Evolutionary conservation across 192 early-diverging fungal species (phyloP).

Genomic region (Phlyctochytrium planicorne): DNA sequence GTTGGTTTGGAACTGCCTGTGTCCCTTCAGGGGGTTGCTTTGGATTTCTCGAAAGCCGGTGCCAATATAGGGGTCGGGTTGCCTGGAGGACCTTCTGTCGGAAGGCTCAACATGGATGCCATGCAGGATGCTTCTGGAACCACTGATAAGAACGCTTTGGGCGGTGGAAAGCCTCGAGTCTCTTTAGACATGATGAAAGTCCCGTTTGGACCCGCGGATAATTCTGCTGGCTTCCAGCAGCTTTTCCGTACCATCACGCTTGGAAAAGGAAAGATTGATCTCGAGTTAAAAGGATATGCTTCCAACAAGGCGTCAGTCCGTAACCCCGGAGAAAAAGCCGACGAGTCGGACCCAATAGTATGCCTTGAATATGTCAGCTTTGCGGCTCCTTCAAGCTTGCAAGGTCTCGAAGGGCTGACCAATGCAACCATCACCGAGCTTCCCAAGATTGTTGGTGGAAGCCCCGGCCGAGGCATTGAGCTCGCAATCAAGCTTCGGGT

Average conservation of each 20-base stretch:
- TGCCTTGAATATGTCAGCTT: neutral
- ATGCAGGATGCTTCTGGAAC: no score
- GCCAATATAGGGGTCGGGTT: no score
- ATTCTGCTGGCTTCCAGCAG: neutral
- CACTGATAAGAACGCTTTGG: no score
- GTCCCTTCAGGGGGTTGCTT: neutral
- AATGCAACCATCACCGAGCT: neutral
- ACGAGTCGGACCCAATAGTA: neutral
- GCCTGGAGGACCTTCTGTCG: no score
- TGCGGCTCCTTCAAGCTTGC: neutral
- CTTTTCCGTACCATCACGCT: neutral
- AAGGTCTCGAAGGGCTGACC: neutral
- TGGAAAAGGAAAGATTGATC: neutral
- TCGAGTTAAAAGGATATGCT: neutral
- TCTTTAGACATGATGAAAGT: no score
- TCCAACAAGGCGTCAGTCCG: constrained; percentile 4
- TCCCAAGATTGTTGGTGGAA: neutral
- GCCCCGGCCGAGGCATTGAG: constrained; percentile 1
- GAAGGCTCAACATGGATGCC: no score
- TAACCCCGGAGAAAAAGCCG: no score
- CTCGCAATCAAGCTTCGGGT: neutral
- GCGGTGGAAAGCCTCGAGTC: no score
- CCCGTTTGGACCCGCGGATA: no score
- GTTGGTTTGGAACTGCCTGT: neutral
- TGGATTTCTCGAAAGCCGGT: neutral